Evolutionary conservation across 73 alveolate genomes (phyloP).

Genomic region (Tetrahymena thermophila): DNA sequence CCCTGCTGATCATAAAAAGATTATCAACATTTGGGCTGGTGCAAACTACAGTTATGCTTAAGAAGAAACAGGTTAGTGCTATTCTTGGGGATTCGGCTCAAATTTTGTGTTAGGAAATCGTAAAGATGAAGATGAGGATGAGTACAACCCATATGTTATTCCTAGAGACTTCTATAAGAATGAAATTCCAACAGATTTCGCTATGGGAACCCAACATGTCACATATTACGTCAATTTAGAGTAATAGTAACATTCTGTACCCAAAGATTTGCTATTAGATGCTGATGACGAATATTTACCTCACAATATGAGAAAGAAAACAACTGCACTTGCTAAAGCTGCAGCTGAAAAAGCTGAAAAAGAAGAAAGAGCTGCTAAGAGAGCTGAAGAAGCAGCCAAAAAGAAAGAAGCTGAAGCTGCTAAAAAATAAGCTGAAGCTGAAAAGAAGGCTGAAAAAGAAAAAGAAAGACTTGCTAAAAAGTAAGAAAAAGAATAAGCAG

Average conservation of each 20-base stretch:
- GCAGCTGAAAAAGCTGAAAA: background rate
- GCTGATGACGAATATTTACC: background rate
- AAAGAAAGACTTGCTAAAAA: background rate
- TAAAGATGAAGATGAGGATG: conserved; percentile 11
- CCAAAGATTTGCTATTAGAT: background rate
- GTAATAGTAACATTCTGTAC: background rate
- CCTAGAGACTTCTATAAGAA: background rate
- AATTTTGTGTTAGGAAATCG: conserved; percentile 32
- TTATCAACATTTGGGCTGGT: conserved; percentile 1
- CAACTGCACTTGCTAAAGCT: background rate
- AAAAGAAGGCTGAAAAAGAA: background rate
- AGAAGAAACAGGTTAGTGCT: background rate
- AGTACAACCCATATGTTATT: background rate
- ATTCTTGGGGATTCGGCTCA: conserved; percentile 39
- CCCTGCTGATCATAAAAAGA: background rate
- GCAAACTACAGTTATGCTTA: background rate
- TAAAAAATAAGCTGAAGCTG: background rate
- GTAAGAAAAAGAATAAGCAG: background rate
- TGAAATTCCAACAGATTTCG: background rate
- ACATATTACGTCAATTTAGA: background rate
- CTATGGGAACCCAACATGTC: background rate
- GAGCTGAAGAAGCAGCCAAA: background rate
- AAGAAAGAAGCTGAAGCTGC: background rate
- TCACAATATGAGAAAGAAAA: background rate
- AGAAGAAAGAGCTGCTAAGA: background rate